phyloP scores from a whole-genome alignment of 176 grass and related monocot genomes.

The Puya raimondii region DNA sequence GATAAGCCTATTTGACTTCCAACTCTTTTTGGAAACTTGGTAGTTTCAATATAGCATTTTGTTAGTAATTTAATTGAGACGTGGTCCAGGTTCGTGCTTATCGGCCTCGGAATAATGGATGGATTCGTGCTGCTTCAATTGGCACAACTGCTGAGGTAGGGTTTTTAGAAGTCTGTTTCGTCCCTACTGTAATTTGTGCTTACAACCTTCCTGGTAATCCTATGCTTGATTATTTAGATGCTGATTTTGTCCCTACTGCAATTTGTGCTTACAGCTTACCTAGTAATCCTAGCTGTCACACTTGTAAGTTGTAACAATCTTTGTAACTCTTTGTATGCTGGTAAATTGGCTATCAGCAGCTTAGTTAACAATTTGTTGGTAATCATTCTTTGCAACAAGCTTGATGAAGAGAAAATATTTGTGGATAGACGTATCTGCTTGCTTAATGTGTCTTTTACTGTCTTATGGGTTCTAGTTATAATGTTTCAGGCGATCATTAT shows the following conservation, averaged over 20 bases:
- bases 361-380: too few species aligned
- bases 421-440: too few species aligned
- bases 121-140: conserved; percentile 46
- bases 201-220: conserved; percentile 4
- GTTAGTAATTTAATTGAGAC: neutral
- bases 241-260: conserved; percentile 9
- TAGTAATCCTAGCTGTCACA: conserved; percentile 6
- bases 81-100: conserved; percentile 54
- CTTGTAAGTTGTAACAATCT: too few species aligned
- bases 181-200: conserved; percentile 3
- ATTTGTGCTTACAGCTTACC: conserved; percentile 1
- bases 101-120: conserved; percentile 21
- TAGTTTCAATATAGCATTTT: conserved; percentile 17
- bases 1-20: conserved; percentile 14
- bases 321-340: too few species aligned
- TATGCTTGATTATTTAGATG: conserved; percentile 5
- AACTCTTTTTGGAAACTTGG: conserved; percentile 15
- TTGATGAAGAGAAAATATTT: too few species aligned
- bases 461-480: too few species aligned
- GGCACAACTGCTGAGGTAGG: conserved; percentile 95
- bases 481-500: too few species aligned
- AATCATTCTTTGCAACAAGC: too few species aligned
- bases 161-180: conserved; percentile 15
- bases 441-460: too few species aligned
- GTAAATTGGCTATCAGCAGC: too few species aligned